Evolutionary conservation across 495 filamentous ascomycete species (phyloP).

Genomic region (Platismatia glauca): DNA sequence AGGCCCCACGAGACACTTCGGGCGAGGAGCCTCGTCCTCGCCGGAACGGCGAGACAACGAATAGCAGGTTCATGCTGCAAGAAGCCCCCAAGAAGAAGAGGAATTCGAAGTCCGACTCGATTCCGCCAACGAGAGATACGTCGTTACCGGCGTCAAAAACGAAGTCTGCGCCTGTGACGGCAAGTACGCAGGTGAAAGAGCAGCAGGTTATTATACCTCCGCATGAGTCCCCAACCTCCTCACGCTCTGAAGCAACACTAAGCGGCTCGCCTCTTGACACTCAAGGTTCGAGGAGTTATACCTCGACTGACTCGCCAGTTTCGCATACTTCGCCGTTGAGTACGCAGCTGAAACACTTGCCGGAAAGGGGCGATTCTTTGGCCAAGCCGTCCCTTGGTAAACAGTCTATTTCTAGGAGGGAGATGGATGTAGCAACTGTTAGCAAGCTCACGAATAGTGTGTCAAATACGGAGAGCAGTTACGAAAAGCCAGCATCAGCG

Average conservation of each 20-base stretch:
- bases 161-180: slow-evolving; percentile 23
- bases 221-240: slow-evolving; percentile 23
- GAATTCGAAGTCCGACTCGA: slow-evolving; percentile 50
- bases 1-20: slow-evolving; percentile 5
- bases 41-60: slow-evolving; percentile 21
- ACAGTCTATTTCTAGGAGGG: slow-evolving; percentile 13
- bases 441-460: slow-evolving; percentile 18
- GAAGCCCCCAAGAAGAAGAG: slow-evolving; percentile 63
- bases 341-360: slow-evolving; percentile 31
- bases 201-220: slow-evolving; percentile 25
- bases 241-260: slow-evolving; percentile 19
- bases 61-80: slow-evolving; percentile 63
- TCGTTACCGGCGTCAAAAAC: slow-evolving; percentile 32
- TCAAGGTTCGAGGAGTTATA: slow-evolving; percentile 34
- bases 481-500: slow-evolving; percentile 22
- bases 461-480: slow-evolving; percentile 4
- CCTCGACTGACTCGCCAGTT: slow-evolving; percentile 30
- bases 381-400: slow-evolving; percentile 24
- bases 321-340: slow-evolving; percentile 21
- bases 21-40: slow-evolving; percentile 10
- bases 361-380: slow-evolving; percentile 52
- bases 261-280: slow-evolving; percentile 32
- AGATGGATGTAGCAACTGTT: slow-evolving; percentile 10
- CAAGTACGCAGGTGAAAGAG: slow-evolving; percentile 27
- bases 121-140: slow-evolving; percentile 27